These are phyloP conservation scores for Apiospora rasikravindrae DNA, from an alignment of 2,329 filamentous ascomycete species.

Conservation along the genomic window DNA sequence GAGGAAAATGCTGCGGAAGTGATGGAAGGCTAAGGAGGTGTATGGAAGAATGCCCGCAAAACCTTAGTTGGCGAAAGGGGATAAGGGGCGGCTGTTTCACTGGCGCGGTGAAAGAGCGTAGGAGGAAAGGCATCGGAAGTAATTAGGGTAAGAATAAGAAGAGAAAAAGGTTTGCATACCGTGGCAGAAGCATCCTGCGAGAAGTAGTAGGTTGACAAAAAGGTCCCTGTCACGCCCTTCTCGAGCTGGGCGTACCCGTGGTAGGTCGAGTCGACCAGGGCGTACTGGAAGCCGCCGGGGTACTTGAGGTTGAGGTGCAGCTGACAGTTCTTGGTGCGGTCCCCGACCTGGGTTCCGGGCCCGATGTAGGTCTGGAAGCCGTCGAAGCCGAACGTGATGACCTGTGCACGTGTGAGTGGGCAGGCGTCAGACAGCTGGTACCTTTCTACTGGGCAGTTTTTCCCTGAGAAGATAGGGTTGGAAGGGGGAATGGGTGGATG, in stretches of 20 bases:
- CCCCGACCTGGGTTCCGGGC: slow-evolving; percentile 42
- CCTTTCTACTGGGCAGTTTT: background rate
- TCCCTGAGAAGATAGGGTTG: too few species aligned
- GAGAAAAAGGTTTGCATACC: slow-evolving; percentile 26
- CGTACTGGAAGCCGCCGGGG: slow-evolving; percentile 53
- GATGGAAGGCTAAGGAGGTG: too few species aligned
- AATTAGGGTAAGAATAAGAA: too few species aligned
- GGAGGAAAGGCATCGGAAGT: too few species aligned
- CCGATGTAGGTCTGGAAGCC: slow-evolving; percentile 54
- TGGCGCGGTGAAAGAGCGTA: too few species aligned
- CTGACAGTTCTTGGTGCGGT: slow-evolving; percentile 54
- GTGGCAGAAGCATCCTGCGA: slow-evolving; percentile 50
- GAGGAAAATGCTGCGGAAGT: too few species aligned
- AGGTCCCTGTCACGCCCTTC: slow-evolving; percentile 48
- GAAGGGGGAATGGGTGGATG: background rate
- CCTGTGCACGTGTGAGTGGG: slow-evolving; percentile 29
- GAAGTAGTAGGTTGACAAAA: slow-evolving; percentile 55
- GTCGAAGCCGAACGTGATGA: slow-evolving; percentile 54
- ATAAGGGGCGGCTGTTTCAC: too few species aligned
- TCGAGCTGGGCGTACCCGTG: slow-evolving; percentile 55
- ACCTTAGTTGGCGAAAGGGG: too few species aligned
- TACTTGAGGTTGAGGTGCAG: slow-evolving; percentile 53
- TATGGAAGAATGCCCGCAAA: too few species aligned
- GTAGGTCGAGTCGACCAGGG: slow-evolving; percentile 53
- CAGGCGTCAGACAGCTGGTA: background rate